Conservation (phyloP, 2,329 filamentous ascomycete species). For the Xylariaceae sp. region DNA sequence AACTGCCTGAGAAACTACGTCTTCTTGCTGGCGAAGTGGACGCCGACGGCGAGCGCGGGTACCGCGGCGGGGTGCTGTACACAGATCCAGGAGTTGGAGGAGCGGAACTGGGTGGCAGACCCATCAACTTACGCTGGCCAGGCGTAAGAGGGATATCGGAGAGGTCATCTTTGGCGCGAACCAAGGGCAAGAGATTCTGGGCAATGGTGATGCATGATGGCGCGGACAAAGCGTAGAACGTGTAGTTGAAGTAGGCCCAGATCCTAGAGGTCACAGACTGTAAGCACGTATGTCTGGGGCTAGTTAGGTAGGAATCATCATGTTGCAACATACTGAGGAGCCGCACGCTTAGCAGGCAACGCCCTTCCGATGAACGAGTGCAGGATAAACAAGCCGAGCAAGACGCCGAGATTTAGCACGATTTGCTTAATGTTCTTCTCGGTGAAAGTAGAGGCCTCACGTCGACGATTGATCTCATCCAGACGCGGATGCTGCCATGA, state of each 20-base stretch:
- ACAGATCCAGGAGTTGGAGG: constrained; percentile 63
- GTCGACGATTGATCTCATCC: constrained; percentile 77
- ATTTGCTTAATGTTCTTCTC: constrained; percentile 70
- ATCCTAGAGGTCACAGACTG: constrained; percentile 18
- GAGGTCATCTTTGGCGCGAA: constrained; percentile 69
- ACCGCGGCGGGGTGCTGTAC: constrained; percentile 83
- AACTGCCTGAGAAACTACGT: constrained; percentile 53
- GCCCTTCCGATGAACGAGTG: constrained; percentile 20
- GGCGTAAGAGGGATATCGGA: constrained; percentile 86
- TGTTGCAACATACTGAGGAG: constrained; percentile 23
- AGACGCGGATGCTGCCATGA: constrained; percentile 89
- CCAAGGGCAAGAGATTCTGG: constrained; percentile 65
- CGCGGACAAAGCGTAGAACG: constrained; percentile 46
- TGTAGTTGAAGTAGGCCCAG: constrained; percentile 39
- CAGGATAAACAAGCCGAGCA: constrained; percentile 28
- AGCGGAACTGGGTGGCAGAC: constrained; percentile 62
- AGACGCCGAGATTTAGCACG: constrained; percentile 55
- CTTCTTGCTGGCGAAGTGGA: constrained; percentile 57
- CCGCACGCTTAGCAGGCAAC: constrained; percentile 22
- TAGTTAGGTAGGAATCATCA: neutral
- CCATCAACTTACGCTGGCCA: constrained; percentile 79
- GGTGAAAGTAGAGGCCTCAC: constrained; percentile 72
- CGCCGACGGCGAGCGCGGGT: constrained; percentile 67
- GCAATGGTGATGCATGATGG: constrained; percentile 66
- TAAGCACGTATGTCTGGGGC: constrained; percentile 4